Evolutionary conservation across 495 filamentous ascomycete genomes (phyloP).

Genomic region (Rhypophila decipiens): DNA sequence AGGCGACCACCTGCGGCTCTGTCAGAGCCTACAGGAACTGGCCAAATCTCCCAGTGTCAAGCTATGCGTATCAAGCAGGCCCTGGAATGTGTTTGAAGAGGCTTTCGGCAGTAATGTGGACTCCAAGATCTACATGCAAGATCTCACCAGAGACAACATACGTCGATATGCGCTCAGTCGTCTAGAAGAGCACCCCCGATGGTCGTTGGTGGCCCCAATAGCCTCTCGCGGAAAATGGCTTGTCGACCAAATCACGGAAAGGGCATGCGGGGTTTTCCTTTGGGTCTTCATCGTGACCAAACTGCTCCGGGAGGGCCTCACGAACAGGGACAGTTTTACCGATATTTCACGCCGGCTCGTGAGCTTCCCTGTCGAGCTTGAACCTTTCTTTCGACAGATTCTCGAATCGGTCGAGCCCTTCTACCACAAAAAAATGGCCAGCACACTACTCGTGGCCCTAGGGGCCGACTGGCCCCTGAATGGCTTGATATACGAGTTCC

Average conservation of each 20-base stretch:
- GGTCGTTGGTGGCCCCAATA: no score
- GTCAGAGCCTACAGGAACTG: not conserved
- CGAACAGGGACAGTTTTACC: not conserved
- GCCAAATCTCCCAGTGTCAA: slow-evolving; percentile 27
- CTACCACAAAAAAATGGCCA: not conserved
- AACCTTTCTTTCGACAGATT: slow-evolving; percentile 1
- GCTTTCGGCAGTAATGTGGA: slow-evolving; percentile 18
- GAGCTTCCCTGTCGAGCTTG: not conserved
- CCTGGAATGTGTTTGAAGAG: slow-evolving; percentile 39
- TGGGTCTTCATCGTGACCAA: slow-evolving; percentile 4
- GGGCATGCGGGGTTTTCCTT: slow-evolving; percentile 5
- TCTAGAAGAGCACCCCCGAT: not conserved
- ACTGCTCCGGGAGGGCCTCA: not conserved
- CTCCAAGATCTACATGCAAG: slow-evolving; percentile 11
- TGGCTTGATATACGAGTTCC: no score
- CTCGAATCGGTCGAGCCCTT: not conserved
- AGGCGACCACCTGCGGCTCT: slow-evolving; percentile 13
- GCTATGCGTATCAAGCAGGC: slow-evolving; percentile 45
- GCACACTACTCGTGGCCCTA: not conserved
- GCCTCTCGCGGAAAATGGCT: not conserved
- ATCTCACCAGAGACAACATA: slow-evolving; percentile 29
- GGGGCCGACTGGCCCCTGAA: no score
- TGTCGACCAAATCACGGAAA: not conserved
- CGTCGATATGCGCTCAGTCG: not conserved
- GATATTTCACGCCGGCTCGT: not conserved